Conservation (phyloP, 257 asterid species). For the Gentiana macrophylla region DNA sequence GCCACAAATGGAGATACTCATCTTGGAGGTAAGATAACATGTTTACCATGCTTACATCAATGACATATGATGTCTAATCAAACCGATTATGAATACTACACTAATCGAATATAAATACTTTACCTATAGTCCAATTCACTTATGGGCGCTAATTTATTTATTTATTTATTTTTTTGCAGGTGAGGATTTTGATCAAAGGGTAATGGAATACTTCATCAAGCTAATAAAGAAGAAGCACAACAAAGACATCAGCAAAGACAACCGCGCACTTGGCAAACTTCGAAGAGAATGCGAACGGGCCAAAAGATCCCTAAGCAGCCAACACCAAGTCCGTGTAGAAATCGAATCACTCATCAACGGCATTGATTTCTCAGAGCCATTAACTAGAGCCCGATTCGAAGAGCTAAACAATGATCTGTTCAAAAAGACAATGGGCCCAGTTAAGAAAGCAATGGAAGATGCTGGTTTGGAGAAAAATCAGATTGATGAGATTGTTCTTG, state of each 20-base stretch:
- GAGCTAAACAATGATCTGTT: slow-evolving; percentile 35
- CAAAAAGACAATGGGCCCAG: slow-evolving; percentile 93
- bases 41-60: no score
- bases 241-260: slow-evolving; percentile 4
- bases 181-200: slow-evolving; percentile 5
- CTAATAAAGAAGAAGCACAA: slow-evolving; percentile 7
- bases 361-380: slow-evolving; percentile 4
- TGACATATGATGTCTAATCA: no score
- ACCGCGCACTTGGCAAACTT: slow-evolving; percentile 3
- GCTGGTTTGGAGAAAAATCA: slow-evolving; percentile 71
- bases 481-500: slow-evolving; percentile 86
- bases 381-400: neutral
- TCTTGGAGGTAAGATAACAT: slow-evolving; percentile 6
- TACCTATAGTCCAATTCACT: no score
- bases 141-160: no score
- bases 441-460: slow-evolving; percentile 94
- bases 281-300: slow-evolving; percentile 5
- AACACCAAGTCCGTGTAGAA: slow-evolving; percentile 3
- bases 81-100: no score
- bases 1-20: slow-evolving; percentile 5
- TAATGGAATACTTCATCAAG: slow-evolving; percentile 6
- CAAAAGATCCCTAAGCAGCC: slow-evolving; percentile 5
- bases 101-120: no score
- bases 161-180: neutral
- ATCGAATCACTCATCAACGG: slow-evolving; percentile 6